A percentile compares a stretch with the other conserved stretches of the same genome.
phyloP scores from a whole-genome alignment of 208 protist genomes.

The Leishmania tropica region DNA sequence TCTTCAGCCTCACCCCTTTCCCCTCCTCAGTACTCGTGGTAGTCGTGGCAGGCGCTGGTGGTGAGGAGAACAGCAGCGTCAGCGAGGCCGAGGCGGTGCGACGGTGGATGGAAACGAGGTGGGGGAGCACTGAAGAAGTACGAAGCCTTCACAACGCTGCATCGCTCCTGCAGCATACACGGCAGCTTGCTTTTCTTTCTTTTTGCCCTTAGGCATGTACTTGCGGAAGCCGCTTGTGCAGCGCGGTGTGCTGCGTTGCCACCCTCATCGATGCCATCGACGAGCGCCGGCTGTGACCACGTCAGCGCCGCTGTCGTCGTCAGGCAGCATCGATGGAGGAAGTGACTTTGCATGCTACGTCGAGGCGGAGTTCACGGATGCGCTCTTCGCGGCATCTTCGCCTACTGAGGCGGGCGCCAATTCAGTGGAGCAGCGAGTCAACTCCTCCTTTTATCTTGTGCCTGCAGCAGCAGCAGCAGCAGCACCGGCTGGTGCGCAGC shows the following conservation, averaged over 20 bases:
- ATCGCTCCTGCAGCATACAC: background rate
- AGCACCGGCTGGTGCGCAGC: background rate
- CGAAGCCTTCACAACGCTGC: background rate
- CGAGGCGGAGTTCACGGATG: slow-evolving; percentile 23
- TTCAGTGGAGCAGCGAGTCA: background rate
- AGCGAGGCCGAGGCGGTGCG: background rate
- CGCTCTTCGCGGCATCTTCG: slow-evolving; percentile 3
- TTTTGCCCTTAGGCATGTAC: background rate
- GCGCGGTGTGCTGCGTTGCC: background rate
- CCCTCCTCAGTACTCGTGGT: background rate
- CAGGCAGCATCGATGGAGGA: slow-evolving; percentile 1
- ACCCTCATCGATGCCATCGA: background rate
- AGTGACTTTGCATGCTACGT: slow-evolving; percentile 20
- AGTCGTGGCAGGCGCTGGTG: background rate
- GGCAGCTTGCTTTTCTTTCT: background rate
- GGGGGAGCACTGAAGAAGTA: background rate
- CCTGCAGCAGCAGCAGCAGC: background rate
- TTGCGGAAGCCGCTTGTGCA: slow-evolving; percentile 1
- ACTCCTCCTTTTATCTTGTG: background rate
- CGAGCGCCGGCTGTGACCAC: background rate
- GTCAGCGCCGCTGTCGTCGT: background rate
- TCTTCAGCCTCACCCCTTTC: background rate
- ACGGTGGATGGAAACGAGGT: background rate
- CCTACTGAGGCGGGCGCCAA: background rate
- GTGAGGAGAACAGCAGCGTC: background rate